These are phyloP conservation scores for Monosporascus sp. DNA, from an alignment of 2,329 filamentous ascomycete species.

Conservation along the genomic window DNA sequence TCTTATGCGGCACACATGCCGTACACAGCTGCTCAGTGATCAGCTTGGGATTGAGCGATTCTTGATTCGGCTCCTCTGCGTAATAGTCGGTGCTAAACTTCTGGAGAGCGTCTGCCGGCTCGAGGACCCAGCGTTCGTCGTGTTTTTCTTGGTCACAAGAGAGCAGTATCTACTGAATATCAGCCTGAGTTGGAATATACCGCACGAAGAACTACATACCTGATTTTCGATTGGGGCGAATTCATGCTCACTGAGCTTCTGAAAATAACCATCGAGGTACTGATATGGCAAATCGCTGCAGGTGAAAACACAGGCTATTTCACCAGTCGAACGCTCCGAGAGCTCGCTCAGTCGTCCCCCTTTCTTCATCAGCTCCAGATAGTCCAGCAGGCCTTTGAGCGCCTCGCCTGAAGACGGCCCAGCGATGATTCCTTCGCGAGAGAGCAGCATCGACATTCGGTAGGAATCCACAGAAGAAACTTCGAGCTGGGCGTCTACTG, in stretches of 20 bases:
- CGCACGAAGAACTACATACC: not conserved
- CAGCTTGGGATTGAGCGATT: too few species aligned
- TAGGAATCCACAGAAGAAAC: conserved; percentile 44
- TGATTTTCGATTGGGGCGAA: conserved; percentile 44
- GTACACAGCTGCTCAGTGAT: too few species aligned
- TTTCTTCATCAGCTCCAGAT: conserved; percentile 42
- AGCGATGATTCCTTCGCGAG: conserved; percentile 51
- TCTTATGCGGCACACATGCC: too few species aligned
- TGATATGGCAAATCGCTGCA: conserved; percentile 61
- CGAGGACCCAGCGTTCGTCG: too few species aligned
- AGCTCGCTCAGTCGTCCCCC: conserved; percentile 31
- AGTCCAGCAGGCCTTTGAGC: conserved; percentile 44
- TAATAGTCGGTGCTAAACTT: too few species aligned
- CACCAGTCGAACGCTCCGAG: conserved; percentile 34
- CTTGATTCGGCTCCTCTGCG: too few species aligned
- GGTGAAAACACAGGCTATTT: conserved; percentile 50
- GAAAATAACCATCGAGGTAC: conserved; percentile 55
- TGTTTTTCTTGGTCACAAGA: too few species aligned
- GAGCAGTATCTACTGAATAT: too few species aligned
- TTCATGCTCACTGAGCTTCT: conserved; percentile 42
- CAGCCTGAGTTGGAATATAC: too few species aligned
- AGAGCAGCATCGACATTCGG: conserved; percentile 46
- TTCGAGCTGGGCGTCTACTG: conserved; percentile 34
- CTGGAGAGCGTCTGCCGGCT: too few species aligned
- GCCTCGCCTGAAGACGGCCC: conserved; percentile 58